Evolutionary conservation across 257 asterid genomes (phyloP).

Genomic region (Ocimum tenuiflorum): DNA sequence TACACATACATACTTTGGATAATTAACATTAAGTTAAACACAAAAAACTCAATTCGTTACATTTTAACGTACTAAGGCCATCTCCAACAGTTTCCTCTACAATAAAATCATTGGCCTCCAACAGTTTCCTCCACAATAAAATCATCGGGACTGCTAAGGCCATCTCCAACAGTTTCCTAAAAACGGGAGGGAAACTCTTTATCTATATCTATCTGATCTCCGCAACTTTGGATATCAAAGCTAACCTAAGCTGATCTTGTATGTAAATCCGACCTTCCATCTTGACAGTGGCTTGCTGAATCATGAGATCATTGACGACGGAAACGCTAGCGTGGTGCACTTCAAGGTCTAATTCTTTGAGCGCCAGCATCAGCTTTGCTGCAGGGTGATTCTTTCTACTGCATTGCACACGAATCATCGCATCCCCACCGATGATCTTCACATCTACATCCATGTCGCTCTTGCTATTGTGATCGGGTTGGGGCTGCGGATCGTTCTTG

Average conservation of each 20-base stretch:
- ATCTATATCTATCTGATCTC: no score
- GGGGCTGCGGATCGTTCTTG: slow-evolving; percentile 42
- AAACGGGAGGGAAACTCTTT: no score
- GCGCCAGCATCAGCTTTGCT: slow-evolving; percentile 69
- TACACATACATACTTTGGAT: no score
- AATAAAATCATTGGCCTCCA: no score
- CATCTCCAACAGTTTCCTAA: no score
- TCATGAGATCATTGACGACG: slow-evolving; percentile 74
- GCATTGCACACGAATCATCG: slow-evolving; percentile 65
- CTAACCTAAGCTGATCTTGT: slow-evolving; percentile 63
- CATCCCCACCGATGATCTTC: slow-evolving; percentile 74
- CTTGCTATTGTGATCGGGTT: slow-evolving; percentile 29
- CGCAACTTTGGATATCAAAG: slow-evolving; percentile 46
- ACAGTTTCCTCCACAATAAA: no score
- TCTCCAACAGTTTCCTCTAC: no score
- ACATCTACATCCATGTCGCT: slow-evolving; percentile 59
- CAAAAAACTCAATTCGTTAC: no score
- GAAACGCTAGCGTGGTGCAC: slow-evolving; percentile 80
- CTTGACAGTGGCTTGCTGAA: slow-evolving; percentile 77
- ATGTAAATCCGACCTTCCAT: slow-evolving; percentile 61
- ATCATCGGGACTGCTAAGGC: no score
- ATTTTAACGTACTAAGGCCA: no score
- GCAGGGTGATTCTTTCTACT: slow-evolving; percentile 76
- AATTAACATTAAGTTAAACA: no score
- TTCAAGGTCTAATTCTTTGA: slow-evolving; percentile 61